Conservation (phyloP, 2,329 filamentous ascomycete species). For the Tolypocladium guangdongense region DNA sequence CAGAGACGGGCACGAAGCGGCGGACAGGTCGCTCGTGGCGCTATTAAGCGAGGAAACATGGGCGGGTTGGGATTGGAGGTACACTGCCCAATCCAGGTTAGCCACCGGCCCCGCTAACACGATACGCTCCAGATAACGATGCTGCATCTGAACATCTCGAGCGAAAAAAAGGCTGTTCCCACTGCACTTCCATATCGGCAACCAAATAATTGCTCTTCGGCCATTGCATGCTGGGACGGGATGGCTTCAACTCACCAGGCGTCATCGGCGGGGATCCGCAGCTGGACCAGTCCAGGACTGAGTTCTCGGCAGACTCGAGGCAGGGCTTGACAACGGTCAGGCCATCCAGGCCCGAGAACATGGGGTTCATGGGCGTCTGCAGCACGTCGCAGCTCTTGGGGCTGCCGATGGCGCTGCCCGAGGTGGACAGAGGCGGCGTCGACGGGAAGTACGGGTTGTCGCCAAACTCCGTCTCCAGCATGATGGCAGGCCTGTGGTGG, state of each 20-base stretch:
- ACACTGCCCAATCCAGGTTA: constrained; percentile 33
- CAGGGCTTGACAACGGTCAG: constrained; percentile 56
- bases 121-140: not conserved
- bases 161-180: not conserved
- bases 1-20: constrained; percentile 70
- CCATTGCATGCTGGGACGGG: not conserved
- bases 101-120: constrained; percentile 15
- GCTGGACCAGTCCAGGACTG: constrained; percentile 68
- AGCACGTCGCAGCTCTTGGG: constrained; percentile 68
- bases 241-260: constrained; percentile 58
- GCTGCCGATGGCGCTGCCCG: constrained; percentile 78
- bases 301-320: constrained; percentile 61
- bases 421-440: constrained; percentile 77
- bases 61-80: constrained; percentile 34
- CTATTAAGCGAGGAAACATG: constrained; percentile 49
- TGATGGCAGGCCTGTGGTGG: constrained; percentile 65
- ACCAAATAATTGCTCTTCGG: not conserved
- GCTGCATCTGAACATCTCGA: not conserved
- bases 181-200: not conserved
- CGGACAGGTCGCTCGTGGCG: constrained; percentile 60
- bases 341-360: constrained; percentile 62
- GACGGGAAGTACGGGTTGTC: constrained; percentile 68
- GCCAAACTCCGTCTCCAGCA: constrained; percentile 66
- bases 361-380: constrained; percentile 72
- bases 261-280: constrained; percentile 78